Conservation (phyloP, 345 rosid species). For the Conringia planisiliqua region DNA sequence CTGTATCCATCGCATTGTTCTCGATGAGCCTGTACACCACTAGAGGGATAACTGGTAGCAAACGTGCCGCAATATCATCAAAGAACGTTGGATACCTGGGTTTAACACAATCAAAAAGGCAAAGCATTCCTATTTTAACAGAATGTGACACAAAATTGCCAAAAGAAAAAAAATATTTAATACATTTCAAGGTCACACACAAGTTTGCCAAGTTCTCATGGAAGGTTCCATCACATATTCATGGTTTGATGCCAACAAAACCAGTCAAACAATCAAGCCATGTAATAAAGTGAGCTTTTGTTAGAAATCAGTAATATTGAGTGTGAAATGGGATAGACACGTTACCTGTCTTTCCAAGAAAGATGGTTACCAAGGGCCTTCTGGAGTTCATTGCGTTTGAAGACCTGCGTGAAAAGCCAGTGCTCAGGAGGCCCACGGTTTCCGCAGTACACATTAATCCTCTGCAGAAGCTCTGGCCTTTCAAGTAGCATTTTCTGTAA, state of each 20-base stretch:
- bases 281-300: background rate
- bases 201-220: slow-evolving; percentile 14
- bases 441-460: slow-evolving; percentile 53
- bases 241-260: slow-evolving; percentile 4
- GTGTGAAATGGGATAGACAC: slow-evolving; percentile 1
- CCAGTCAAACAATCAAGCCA: slow-evolving; percentile 7
- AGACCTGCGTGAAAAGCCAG: slow-evolving; percentile 76
- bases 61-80: slow-evolving; percentile 86
- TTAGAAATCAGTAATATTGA: background rate
- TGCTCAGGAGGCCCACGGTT: slow-evolving; percentile 82
- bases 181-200: background rate
- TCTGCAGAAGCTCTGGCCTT: slow-evolving; percentile 72
- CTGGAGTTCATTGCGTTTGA: slow-evolving; percentile 79
- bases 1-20: slow-evolving; percentile 76
- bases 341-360: slow-evolving; percentile 96
- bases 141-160: background rate
- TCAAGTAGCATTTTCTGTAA: slow-evolving; percentile 45
- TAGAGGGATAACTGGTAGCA: slow-evolving; percentile 92
- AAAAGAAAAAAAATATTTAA: background rate
- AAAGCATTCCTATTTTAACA: background rate
- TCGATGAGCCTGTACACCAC: slow-evolving; percentile 91
- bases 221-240: background rate
- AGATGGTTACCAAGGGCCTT: slow-evolving; percentile 98
- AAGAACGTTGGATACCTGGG: slow-evolving; percentile 93
- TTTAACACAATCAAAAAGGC: slow-evolving; percentile 13